Base-by-base conservation (phyloP, 345 rosid species). In the Pelargonium nanum region DNA sequence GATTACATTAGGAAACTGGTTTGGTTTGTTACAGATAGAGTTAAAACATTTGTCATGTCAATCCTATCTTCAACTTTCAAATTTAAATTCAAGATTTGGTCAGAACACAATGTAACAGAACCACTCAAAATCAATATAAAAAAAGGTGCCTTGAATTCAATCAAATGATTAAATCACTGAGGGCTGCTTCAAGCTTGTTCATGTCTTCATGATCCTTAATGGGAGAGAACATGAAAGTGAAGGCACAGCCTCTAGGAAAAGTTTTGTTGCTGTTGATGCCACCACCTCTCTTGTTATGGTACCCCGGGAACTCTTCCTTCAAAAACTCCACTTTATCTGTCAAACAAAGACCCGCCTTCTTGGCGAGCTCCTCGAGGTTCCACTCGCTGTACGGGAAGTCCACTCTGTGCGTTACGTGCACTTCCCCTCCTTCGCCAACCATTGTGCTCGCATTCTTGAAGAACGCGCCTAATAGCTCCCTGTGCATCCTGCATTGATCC, bases 351-450 rank as follows among this genome's bases (percentile, higher is more conserved):
- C 53, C 52, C 19, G 21, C 21, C 16, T 28, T 10, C 32, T 19
- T 23, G 19, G 65, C 66, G 4, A 63, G 53, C 24, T 23, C 13
- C 58, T 6, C 26, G 51, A 63, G 4, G 16, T 53, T 63, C 66
- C 66, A 63, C n/a, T 19, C 16, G 1, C 1, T 30, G 50, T 54
- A 63, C 2, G 66, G 58, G 1, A 16, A 19, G 32, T 54, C 66
- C 30, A 53, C 19, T 19, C 58, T 63, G 5, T 63, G 59, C 4
- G 52, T 63, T 15, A 63, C 58, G 24, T 63, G 66, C 66, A 54
- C 51, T 63, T 63, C 66, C 24, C 66, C 66, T 2, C 24, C 59
- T 15, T 53, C 51, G 40, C 5, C 0, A 0, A 63, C 28, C 53
- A 53, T 54, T 21, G 53, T 44, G 5, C 22, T 28, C 32, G 66